Evolutionary conservation across 768 basidiomycete species (phyloP).

Genomic region (Mycena leptocephala): DNA sequence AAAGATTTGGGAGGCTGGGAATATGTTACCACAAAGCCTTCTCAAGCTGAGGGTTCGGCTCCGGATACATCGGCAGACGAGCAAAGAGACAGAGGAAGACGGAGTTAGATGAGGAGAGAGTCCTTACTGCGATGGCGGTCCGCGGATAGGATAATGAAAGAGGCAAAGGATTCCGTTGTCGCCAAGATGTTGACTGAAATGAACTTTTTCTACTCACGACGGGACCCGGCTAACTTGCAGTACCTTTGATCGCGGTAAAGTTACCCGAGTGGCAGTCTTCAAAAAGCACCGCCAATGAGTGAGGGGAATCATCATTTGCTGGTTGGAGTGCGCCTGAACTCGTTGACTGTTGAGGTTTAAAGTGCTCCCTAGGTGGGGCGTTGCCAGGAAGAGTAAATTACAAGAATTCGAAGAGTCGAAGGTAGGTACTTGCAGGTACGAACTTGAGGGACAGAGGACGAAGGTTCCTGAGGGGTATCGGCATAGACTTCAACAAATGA

Average conservation of each 20-base stretch:
- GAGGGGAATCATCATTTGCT: conserved; percentile 6
- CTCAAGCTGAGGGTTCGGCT: neutral
- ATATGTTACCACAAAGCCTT: neutral
- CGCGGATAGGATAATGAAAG: neutral
- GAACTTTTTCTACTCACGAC: conserved; percentile 29
- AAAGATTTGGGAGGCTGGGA: neutral
- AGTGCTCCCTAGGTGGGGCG: neutral
- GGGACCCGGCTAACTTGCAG: conserved; percentile 30
- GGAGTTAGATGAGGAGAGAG: neutral
- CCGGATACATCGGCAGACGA: neutral
- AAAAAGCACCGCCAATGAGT: conserved; percentile 1
- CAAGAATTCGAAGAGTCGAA: neutral
- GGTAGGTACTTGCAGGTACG: neutral
- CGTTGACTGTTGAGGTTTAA: neutral
- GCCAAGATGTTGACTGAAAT: conserved; percentile 14
- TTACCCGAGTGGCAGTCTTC: conserved; percentile 15
- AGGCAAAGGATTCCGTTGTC: neutral
- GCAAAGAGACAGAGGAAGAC: neutral
- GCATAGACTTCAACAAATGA: neutral
- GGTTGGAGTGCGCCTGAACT: no score
- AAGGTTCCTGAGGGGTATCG: neutral
- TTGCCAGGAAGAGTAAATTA: neutral
- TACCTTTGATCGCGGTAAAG: conserved; percentile 15
- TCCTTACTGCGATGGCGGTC: neutral
- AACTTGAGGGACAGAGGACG: neutral